phyloP scores from a whole-genome alignment of 331 rosid genomes.

The Saraca asoca region DNA sequence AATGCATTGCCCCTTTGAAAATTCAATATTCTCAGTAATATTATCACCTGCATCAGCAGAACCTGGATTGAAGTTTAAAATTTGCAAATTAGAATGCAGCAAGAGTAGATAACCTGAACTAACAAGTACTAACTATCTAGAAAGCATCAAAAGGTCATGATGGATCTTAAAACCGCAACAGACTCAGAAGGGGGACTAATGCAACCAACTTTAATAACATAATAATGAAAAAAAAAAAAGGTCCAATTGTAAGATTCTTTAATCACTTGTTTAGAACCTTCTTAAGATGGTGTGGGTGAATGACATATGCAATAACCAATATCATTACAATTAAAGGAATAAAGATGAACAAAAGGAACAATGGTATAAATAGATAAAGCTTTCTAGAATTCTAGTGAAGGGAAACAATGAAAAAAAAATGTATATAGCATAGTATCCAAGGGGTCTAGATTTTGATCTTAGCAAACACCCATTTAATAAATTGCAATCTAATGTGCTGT shows the following conservation, averaged over 20 bases:
- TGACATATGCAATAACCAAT: not conserved
- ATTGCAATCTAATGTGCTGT: no score
- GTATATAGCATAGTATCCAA: no score
- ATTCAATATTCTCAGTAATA: constrained; percentile 43
- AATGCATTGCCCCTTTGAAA: constrained; percentile 59
- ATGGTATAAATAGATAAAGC: no score
- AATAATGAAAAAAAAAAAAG: no score
- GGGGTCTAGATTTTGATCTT: not conserved
- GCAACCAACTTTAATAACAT: no score
- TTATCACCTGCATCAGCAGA: constrained; percentile 46
- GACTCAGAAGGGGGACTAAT: no score
- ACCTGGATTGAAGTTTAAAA: constrained; percentile 49
- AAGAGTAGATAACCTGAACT: constrained; percentile 5
- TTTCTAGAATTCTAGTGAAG: no score
- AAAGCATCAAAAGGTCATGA: constrained; percentile 15
- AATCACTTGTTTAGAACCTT: no score
- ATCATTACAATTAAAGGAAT: constrained; percentile 9
- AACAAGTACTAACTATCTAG: not conserved
- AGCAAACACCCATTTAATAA: not conserved
- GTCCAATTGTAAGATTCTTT: no score
- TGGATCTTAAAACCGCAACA: not conserved
- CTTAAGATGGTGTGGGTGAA: no score
- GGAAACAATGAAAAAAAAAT: no score
- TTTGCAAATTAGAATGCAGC: constrained; percentile 13
- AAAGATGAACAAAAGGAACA: no score